These are phyloP conservation scores for Aspergillus sp. DNA, from an alignment of 2,329 filamentous ascomycete genomes.

Conservation along the genomic window DNA sequence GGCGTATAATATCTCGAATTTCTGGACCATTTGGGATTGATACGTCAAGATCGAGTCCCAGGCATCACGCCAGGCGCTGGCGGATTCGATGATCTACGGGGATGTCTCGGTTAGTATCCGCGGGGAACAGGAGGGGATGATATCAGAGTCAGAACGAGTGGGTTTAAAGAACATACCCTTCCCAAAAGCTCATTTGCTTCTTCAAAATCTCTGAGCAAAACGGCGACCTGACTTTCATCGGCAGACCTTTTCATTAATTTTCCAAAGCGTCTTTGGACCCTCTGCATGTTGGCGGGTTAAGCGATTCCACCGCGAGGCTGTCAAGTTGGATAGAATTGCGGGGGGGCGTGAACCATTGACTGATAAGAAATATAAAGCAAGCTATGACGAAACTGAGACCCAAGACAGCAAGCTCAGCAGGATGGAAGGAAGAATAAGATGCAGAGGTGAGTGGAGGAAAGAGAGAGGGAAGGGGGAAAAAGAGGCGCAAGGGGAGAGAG, in stretches of 20 bases:
- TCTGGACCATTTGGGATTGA: slow-evolving; percentile 62
- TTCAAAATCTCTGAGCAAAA: slow-evolving; percentile 73
- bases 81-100: slow-evolving; percentile 66
- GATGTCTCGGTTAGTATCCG: slow-evolving; percentile 7
- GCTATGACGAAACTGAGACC: not conserved
- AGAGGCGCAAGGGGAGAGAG: not conserved
- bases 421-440: not conserved
- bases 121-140: no score
- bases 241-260: slow-evolving; percentile 66
- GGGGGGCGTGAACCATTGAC: not conserved
- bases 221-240: slow-evolving; percentile 71
- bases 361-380: not conserved
- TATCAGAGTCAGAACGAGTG: no score
- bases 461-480: not conserved
- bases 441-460: not conserved
- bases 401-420: not conserved
- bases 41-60: slow-evolving; percentile 69
- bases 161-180: slow-evolving; percentile 49
- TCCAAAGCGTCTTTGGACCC: slow-evolving; percentile 68
- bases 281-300: slow-evolving; percentile 26
- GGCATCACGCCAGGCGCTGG: slow-evolving; percentile 70
- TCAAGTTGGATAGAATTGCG: slow-evolving; percentile 1
- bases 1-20: slow-evolving; percentile 70
- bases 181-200: slow-evolving; percentile 71
- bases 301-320: not conserved